Conservation (phyloP, 1,284 basidiomycete genomes). For the Austropuccinia psidii region DNA sequence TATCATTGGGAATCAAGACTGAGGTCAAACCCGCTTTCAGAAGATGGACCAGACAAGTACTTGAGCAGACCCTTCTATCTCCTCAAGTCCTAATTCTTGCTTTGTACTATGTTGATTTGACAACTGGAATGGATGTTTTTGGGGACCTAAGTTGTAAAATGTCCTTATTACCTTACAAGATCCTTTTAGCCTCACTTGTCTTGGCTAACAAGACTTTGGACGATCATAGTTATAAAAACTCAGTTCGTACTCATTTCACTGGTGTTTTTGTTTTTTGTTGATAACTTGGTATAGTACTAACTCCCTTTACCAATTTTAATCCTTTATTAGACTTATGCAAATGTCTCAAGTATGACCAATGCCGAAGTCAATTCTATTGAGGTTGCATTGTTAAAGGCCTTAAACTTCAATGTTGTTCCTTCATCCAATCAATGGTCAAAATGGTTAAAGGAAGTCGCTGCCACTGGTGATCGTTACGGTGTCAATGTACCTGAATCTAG, state of each 20-base stretch:
- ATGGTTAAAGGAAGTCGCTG: constrained; percentile 8
- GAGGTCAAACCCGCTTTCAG: constrained; percentile 29
- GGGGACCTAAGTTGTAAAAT: constrained; percentile 19
- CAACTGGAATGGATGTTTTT: constrained; percentile 22
- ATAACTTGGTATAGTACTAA: too few relatives aligned
- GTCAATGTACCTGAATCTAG: background rate
- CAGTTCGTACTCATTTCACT: background rate
- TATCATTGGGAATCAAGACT: constrained; percentile 7
- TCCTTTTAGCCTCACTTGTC: constrained; percentile 20
- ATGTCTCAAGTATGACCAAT: constrained; percentile 34
- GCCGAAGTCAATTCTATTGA: constrained; percentile 30
- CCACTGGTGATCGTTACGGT: constrained; percentile 10
- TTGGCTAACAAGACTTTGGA: constrained; percentile 32
- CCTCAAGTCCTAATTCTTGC: constrained; percentile 30
- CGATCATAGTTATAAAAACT: constrained; percentile 32
- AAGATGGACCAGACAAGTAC: constrained; percentile 22
- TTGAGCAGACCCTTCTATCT: constrained; percentile 21
- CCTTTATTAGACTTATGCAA: constrained; percentile 15
- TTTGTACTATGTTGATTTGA: constrained; percentile 14
- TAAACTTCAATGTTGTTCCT: constrained; percentile 20
- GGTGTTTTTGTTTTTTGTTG: background rate
- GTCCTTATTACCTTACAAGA: constrained; percentile 24
- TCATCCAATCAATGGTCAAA: background rate
- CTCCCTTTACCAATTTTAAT: too few relatives aligned
- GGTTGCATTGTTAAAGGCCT: background rate